A percentile compares a stretch with the other conserved stretches of the same genome.
phyloP scores from a whole-genome alignment of 345 rosid species.

The Hypericum perforatum region DNA sequence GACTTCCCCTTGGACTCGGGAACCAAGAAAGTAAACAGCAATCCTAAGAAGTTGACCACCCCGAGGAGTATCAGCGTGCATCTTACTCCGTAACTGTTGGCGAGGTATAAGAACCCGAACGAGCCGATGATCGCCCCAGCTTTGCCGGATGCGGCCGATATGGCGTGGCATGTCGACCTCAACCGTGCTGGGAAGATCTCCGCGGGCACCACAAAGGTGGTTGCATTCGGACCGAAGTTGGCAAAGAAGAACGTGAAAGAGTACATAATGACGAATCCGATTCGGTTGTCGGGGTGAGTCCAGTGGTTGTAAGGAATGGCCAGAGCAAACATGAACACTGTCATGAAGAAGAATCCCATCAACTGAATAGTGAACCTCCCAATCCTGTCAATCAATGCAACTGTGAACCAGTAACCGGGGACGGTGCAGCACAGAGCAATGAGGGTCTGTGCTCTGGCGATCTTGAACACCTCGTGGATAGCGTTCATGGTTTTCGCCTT shows the following conservation, averaged over 20 bases:
- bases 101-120: conserved; percentile 56
- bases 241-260: no score
- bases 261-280: no score
- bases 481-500: no score
- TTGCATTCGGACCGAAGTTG: no score
- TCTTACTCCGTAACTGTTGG: conserved; percentile 35
- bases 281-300: no score
- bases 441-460: no score
- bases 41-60: conserved; percentile 30
- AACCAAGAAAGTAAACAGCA: conserved; percentile 27
- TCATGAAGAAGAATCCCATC: no score
- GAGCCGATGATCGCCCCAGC: conserved; percentile 67
- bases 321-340: no score
- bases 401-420: conserved; percentile 59
- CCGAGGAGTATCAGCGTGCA: conserved; percentile 30
- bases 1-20: conserved; percentile 53
- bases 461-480: no score
- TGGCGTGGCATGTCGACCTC: conserved; percentile 74
- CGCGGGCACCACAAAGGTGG: conserved; percentile 66
- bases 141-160: no score
- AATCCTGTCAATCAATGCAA: conserved; percentile 33
- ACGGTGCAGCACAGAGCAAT: conserved; percentile 73
- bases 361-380: no score
- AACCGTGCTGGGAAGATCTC: conserved; percentile 74
- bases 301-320: no score